Conservation (phyloP, 179 eudicot genomes). For the Spergularia azorica region DNA sequence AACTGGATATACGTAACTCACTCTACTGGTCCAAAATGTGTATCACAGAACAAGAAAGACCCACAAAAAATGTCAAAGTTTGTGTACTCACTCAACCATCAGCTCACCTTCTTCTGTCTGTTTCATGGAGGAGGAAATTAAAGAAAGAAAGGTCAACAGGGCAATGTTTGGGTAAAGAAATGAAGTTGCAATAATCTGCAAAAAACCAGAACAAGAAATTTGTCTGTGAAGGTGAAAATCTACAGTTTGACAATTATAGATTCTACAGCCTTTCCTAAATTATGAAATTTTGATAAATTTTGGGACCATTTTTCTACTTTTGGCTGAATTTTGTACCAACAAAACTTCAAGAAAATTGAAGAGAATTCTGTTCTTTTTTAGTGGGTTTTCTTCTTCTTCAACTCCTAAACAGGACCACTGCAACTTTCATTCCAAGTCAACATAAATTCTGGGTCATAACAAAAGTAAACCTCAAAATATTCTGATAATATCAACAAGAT, state of each 20-base stretch:
- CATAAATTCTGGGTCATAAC: slow-evolving; percentile 23
- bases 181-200: slow-evolving; percentile 1
- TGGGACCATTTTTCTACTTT: slow-evolving; percentile 25
- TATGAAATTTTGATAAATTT: not conserved
- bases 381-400: not conserved
- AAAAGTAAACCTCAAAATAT: slow-evolving; percentile 15
- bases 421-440: slow-evolving; percentile 27
- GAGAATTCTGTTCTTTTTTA: slow-evolving; percentile 15
- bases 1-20: no score
- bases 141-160: not conserved
- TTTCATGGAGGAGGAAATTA: not conserved
- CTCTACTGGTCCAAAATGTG: not conserved
- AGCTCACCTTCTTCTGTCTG: slow-evolving; percentile 11
- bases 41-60: slow-evolving; percentile 13
- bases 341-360: not conserved
- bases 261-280: not conserved
- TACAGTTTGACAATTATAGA: slow-evolving; percentile 14
- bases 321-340: not conserved
- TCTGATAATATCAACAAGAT: not conserved
- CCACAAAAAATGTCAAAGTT: slow-evolving; percentile 21
- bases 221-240: not conserved
- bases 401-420: slow-evolving; percentile 31
- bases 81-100: slow-evolving; percentile 13
- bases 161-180: not conserved
- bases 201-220: slow-evolving; percentile 10